A percentile compares a stretch with the other conserved stretches of the same genome.
Evolutionary conservation across 371 early-diverging fungal genomes (phyloP).

Genomic region (Mortierella sp.): DNA sequence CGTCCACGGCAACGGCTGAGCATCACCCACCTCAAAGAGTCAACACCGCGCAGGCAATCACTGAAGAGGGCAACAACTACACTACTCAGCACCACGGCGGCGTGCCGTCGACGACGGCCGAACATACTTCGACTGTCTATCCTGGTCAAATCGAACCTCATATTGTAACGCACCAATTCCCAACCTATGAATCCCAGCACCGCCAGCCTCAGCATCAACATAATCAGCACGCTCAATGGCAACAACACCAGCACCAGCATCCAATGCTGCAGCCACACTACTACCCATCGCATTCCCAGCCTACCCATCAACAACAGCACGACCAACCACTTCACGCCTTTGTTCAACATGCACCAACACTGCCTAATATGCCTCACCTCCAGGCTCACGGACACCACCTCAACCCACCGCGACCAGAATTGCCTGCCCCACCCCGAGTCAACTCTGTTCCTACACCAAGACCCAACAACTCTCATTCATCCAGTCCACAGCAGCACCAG

Average conservation of each 20-base stretch:
- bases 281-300: background rate
- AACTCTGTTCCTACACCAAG: constrained; percentile 18
- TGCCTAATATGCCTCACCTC: background rate
- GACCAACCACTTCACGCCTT: background rate
- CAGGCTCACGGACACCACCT: background rate
- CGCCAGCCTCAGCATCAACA: background rate
- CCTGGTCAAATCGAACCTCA: background rate
- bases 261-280: background rate
- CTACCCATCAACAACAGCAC: background rate
- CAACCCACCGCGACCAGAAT: background rate
- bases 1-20: background rate
- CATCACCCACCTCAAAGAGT: constrained; percentile 15
- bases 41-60: constrained; percentile 20
- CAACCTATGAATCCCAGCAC: background rate
- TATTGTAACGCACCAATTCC: constrained; percentile 1
- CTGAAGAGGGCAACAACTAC: background rate
- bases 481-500: constrained; percentile 4
- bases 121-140: background rate
- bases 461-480: background rate
- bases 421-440: constrained; percentile 17
- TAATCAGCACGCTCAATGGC: constrained; percentile 8
- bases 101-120: background rate
- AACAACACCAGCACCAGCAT: background rate
- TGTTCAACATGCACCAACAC: background rate
- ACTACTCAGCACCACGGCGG: background rate